These are phyloP conservation scores for Cyclotella kingstonii DNA, from an alignment of 108 stramenopile genomes.

Conservation along the genomic window DNA sequence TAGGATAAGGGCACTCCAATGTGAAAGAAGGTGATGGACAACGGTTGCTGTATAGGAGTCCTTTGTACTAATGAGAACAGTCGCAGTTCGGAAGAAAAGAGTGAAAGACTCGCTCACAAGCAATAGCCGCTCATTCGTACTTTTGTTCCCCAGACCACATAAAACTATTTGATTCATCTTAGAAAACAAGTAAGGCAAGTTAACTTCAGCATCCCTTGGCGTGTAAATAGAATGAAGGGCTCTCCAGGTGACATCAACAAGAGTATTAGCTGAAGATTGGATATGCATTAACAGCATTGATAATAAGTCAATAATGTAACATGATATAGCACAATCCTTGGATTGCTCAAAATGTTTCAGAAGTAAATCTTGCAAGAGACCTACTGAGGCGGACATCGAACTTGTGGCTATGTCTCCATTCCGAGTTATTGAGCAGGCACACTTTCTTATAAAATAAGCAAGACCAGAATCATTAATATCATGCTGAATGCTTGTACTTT, in stretches of 20 bases:
- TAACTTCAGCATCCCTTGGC: constrained; percentile 7
- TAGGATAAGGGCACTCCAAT: constrained; percentile 35
- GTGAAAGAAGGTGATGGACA: constrained; percentile 28
- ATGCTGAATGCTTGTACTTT: neutral
- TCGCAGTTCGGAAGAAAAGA: constrained; percentile 15
- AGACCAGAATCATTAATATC: neutral
- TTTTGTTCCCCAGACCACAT: constrained; percentile 1
- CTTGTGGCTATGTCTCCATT: neutral
- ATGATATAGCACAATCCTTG: constrained; percentile 25
- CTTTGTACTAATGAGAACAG: constrained; percentile 19
- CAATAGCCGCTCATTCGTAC: constrained; percentile 1
- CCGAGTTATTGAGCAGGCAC: neutral
- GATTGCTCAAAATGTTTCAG: constrained; percentile 10
- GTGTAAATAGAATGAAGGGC: constrained; percentile 24
- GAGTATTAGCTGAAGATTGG: constrained; percentile 3
- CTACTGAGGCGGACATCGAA: neutral
- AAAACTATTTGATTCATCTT: constrained; percentile 21
- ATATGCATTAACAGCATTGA: constrained; percentile 23
- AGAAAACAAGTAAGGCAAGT: constrained; percentile 26
- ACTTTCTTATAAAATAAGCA: constrained; percentile 14
- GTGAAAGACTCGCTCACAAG: constrained; percentile 20
- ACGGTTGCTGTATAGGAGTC: constrained; percentile 13
- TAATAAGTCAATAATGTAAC: constrained; percentile 31
- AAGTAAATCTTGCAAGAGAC: constrained; percentile 8
- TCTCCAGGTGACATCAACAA: constrained; percentile 9